Percentiles rank a stretch among this genome's conserved stretches.
phyloP scores from a whole-genome alignment of 1,139 yeast genomes.

The Pichia sp. region DNA sequence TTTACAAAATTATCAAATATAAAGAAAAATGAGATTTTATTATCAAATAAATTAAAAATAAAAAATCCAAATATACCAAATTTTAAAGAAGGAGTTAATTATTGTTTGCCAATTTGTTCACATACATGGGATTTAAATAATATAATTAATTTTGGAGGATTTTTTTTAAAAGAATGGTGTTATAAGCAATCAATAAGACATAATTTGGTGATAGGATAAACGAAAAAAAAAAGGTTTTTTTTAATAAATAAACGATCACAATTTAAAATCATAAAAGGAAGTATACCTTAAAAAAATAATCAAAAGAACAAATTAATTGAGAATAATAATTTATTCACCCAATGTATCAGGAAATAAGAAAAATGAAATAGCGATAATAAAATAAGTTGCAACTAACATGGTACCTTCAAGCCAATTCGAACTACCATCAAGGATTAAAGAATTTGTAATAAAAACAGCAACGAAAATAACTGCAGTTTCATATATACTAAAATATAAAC shows the following conservation, averaged over 20 bases:
- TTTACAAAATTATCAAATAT: slow-evolving; percentile 6
- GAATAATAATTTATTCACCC: slow-evolving; percentile 11
- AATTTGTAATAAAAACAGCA: slow-evolving; percentile 81
- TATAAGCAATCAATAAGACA: slow-evolving; percentile 6
- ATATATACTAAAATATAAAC: slow-evolving; percentile 82
- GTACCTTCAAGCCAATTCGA: slow-evolving; percentile 97
- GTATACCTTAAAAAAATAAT: not conserved
- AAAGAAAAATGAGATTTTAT: slow-evolving; percentile 5
- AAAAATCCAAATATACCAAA: not conserved
- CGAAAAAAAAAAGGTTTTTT: not conserved
- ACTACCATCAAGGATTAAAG: slow-evolving; percentile 87
- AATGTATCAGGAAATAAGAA: slow-evolving; percentile 63
- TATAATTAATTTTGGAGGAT: slow-evolving; percentile 22
- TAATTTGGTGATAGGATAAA: not conserved
- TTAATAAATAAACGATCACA: too few species aligned
- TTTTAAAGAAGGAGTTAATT: slow-evolving; percentile 12
- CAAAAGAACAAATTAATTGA: too few species aligned
- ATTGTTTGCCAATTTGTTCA: slow-evolving; percentile 16
- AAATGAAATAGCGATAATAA: slow-evolving; percentile 83
- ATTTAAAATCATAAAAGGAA: not conserved
- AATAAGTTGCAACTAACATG: slow-evolving; percentile 80
- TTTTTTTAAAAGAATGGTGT: slow-evolving; percentile 22
- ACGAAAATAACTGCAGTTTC: slow-evolving; percentile 90
- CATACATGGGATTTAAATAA: slow-evolving; percentile 16
- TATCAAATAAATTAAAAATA: not conserved